Evolutionary conservation across 345 rosid species (phyloP).

Genomic region (Hibiscus trionum): DNA sequence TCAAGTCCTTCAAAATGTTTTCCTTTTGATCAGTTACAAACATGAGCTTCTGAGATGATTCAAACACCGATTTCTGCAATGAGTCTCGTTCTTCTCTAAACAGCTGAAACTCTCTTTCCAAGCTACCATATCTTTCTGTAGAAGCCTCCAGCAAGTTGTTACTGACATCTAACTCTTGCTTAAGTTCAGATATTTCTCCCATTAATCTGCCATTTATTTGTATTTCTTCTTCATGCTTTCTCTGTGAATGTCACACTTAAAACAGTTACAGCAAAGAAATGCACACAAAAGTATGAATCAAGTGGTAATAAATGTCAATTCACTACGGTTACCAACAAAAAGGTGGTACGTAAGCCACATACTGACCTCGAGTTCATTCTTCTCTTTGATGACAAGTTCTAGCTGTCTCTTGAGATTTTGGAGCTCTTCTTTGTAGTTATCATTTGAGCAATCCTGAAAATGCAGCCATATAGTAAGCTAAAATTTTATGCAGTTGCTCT

Average conservation of each 20-base stretch:
- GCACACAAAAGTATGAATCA: background rate
- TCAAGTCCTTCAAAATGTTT: constrained; percentile 50
- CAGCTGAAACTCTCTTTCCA: constrained; percentile 49
- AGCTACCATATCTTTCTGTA: constrained; percentile 35
- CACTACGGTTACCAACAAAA: background rate
- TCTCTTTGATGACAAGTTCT: constrained; percentile 49
- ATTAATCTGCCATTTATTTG: constrained; percentile 37
- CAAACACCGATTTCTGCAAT: constrained; percentile 31
- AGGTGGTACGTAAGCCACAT: background rate
- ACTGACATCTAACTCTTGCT: constrained; percentile 36
- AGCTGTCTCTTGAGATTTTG: constrained; percentile 52
- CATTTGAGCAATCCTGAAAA: constrained; percentile 32
- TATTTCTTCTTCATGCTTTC: constrained; percentile 48
- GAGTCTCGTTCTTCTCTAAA: constrained; percentile 58
- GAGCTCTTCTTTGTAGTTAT: constrained; percentile 34
- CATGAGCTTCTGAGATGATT: constrained; percentile 42
- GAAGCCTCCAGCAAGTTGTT: constrained; percentile 45
- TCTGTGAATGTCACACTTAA: constrained; percentile 34
- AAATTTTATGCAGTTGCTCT: background rate
- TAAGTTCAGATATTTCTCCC: constrained; percentile 58
- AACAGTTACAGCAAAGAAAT: constrained; percentile 8
- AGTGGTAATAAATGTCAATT: background rate
- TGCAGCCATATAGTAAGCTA: background rate
- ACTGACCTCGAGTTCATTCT: constrained; percentile 63
- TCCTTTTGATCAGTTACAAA: constrained; percentile 46